phyloP scores from a whole-genome alignment of 805 yeast species.

The Limtongozyma cylindracea region DNA sequence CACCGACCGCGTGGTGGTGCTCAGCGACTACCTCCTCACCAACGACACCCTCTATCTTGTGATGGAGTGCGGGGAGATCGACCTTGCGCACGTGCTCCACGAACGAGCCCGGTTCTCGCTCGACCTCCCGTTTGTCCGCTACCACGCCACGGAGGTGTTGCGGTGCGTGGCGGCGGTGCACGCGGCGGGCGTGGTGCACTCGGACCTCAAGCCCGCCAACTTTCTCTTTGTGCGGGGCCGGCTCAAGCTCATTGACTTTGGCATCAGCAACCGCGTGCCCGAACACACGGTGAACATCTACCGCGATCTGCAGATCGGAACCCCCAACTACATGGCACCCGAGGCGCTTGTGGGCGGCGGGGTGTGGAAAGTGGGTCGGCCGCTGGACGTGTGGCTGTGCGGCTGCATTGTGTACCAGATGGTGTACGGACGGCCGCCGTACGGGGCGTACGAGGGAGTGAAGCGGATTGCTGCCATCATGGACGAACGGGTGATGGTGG shows the following conservation, averaged over 20 bases:
- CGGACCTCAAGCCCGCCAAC: slow-evolving; percentile 45
- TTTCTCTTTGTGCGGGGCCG: slow-evolving; percentile 64
- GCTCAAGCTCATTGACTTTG: slow-evolving; percentile 81
- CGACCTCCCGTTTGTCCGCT: slow-evolving; percentile 57
- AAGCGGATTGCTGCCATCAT: slow-evolving; percentile 66
- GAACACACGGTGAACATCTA: slow-evolving; percentile 81
- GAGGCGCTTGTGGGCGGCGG: slow-evolving; percentile 36
- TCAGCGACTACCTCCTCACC: slow-evolving; percentile 48
- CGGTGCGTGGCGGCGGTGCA: slow-evolving; percentile 80
- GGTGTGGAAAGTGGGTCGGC: slow-evolving; percentile 68
- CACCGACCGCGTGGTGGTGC: slow-evolving; percentile 44
- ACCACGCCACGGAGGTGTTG: slow-evolving; percentile 52
- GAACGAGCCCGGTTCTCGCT: slow-evolving; percentile 23
- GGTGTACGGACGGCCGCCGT: slow-evolving; percentile 87
- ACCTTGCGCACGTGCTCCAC: slow-evolving; percentile 58
- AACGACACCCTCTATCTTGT: slow-evolving; percentile 42
- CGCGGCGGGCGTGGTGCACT: slow-evolving; percentile 60
- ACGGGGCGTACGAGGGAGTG: slow-evolving; percentile 51
- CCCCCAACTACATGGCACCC: slow-evolving; percentile 97
- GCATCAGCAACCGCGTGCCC: slow-evolving; percentile 84
- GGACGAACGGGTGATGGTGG: slow-evolving; percentile 54
- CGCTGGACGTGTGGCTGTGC: slow-evolving; percentile 95
- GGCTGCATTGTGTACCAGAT: slow-evolving; percentile 91
- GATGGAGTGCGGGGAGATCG: slow-evolving; percentile 92
- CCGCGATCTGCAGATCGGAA: slow-evolving; percentile 79